Conservation (phyloP, 257 asterid species). For the Capsicum chinense region DNA sequence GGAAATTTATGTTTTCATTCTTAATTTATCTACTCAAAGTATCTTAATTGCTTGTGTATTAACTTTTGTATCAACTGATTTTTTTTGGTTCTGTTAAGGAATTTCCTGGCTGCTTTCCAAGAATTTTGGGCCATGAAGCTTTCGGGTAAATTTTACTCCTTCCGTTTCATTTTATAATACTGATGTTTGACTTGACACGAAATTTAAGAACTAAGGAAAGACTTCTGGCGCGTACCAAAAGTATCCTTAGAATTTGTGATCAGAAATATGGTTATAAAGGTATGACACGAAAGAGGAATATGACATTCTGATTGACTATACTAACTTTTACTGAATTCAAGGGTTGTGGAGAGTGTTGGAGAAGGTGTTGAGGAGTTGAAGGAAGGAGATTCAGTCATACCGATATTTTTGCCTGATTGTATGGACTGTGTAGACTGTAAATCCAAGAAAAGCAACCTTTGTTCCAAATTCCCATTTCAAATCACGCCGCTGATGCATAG, state of each 20-base stretch:
- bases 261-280: not conserved
- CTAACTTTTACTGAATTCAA: slow-evolving; percentile 31
- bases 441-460: slow-evolving; percentile 80
- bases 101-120: slow-evolving; percentile 63
- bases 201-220: not conserved
- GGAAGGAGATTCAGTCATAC: slow-evolving; percentile 78
- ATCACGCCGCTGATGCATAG: slow-evolving; percentile 58
- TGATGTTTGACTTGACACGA: not conserved
- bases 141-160: slow-evolving; percentile 54
- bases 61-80: not conserved
- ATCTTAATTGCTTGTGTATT: not conserved
- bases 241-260: not conserved
- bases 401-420: slow-evolving; percentile 74
- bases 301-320: not conserved
- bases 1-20: not conserved
- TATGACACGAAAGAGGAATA: not conserved
- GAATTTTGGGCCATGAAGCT: slow-evolving; percentile 84
- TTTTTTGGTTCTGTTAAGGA: slow-evolving; percentile 43
- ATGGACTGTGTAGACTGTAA: slow-evolving; percentile 74
- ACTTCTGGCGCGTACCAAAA: not conserved
- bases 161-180: not conserved
- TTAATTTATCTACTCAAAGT: not conserved
- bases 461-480: slow-evolving; percentile 66
- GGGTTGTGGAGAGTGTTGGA: slow-evolving; percentile 87
- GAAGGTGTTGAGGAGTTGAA: slow-evolving; percentile 58